Base-by-base conservation (phyloP, 148 eudicot genomes). In the Cornus kousa region DNA sequence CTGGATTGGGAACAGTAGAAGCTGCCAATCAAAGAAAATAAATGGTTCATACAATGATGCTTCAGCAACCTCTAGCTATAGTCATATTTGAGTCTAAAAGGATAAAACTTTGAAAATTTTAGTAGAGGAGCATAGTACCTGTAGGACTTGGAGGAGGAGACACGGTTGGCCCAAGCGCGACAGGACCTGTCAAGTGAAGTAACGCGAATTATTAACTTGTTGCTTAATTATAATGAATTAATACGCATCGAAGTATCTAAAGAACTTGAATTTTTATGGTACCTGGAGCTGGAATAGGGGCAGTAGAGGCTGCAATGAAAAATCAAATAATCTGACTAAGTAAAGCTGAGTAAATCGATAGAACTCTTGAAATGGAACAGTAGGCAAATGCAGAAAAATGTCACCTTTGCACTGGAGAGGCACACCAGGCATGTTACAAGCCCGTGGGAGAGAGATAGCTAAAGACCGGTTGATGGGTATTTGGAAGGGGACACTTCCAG, bases 251-350 rank as follows among this genome's bases (percentile, higher is more conserved):
- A 28, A 75, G 46, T 37, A 28, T n/a, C n/a, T 43, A 11, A 48
- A 71, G 7, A 8, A 28, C 22, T 1, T 66, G 57, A 53, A 77
- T 31, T 74, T 32, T 19, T 3, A 13, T 37, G 5, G 62, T 90
- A 93, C 97, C 98, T 81, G 93, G 98, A 81, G 98, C 92, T 22
- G 98, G 91, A 82, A 87, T 64, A 6, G 94, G 98, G 39, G 94
- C 74, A 62, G 83, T 87, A 43, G 87, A 55, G 16, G 91, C 97
- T 91, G 94, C 79, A 88, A 77, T 2, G 1, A 59, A 10, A 67
- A 79, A 37, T 57, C 39, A 33, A 17, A 14, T 16, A 7, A 4
- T 39, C 2, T 22, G 22, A 28, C 16, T 62, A 0, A 55, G 17
- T 48, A 53, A 53, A 16, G 31, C 7, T 4, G 35, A 32, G 4